A percentile compares a stretch with the other conserved stretches of the same genome.
Evolutionary conservation across 805 yeast genomes (phyloP).

Genomic region (Metschnikowia lunata): DNA sequence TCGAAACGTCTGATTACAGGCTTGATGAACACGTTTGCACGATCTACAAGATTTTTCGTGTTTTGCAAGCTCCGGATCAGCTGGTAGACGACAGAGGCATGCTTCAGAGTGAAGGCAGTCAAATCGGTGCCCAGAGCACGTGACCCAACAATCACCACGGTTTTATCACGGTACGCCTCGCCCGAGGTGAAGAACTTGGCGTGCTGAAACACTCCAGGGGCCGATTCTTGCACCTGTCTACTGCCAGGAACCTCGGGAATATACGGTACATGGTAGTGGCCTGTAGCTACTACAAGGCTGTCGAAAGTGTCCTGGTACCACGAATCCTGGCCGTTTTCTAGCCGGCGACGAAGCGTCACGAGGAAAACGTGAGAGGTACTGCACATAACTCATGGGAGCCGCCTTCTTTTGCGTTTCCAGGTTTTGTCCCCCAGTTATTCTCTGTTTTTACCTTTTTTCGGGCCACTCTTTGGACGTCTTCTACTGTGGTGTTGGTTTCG

Average conservation of each 20-base stretch:
- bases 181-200: constrained; percentile 41
- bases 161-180: constrained; percentile 22
- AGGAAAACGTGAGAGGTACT: constrained; percentile 20
- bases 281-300: constrained; percentile 39
- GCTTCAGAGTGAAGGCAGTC: constrained; percentile 21
- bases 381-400: not conserved
- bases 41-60: constrained; percentile 6
- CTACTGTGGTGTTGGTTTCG: constrained; percentile 33
- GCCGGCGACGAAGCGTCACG: constrained; percentile 26
- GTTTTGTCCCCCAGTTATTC: not conserved
- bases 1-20: constrained; percentile 25
- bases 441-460: not conserved
- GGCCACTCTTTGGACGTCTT: constrained; percentile 27
- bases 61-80: constrained; percentile 21
- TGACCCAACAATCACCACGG: constrained; percentile 24
- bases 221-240: constrained; percentile 26
- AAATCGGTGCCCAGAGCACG: constrained; percentile 30
- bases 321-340: constrained; percentile 21
- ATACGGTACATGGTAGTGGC: constrained; percentile 46
- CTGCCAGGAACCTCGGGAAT: constrained; percentile 44
- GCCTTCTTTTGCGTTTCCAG: not conserved
- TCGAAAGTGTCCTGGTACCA: constrained; percentile 41
- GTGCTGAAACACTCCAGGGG: constrained; percentile 34
- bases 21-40: constrained; percentile 19
- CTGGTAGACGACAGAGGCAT: constrained; percentile 24